Evolutionary conservation across 106 monocot genomes (phyloP), one percentile per base, ranked within the genome.

Genomic region (Allium fistulosum): DNA sequence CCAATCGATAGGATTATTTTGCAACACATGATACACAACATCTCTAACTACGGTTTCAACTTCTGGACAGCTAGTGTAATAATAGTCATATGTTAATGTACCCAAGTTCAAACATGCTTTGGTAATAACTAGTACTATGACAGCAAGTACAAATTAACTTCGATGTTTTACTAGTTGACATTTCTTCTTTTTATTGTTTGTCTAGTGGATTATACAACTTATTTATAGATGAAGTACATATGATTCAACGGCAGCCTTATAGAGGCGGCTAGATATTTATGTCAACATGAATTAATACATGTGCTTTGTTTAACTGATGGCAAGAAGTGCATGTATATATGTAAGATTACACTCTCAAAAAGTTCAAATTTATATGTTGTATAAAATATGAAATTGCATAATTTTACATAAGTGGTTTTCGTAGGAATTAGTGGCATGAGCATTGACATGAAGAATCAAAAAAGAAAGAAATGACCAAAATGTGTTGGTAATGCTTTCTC

Each of bases 1-100:
- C 7, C 88, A 78, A 18, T 86, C 74, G 12, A 77, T 81, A 15
- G 89, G 93, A 74, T 93, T 83, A 9, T 52, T 76, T 13, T n/a
- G 48, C 58, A 89, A 65, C 17, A 83, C 93, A 62, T 65, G 79
- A 45, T 60, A 48, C 51, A 93, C 93, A 2, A 67, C 58, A 58
- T 57, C 66, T 53, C 53, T 78, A 9, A 93, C 81, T 4, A 79
- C 77, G 47, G 51, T 48, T 59, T 93, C 93, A 3, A 74, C 80
- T 12, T 81, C 76, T 16, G 89, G 93, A 57, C 93, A 93, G 28
- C 65, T 57, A 63, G 61, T 59, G 47, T 7, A 37, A 37, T 93
- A 93, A 67, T 90, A 87, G 53, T 71, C 75, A 61, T 67, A 67
- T 7, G 37, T 52, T 48, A 83, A 69, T 53, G 72, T 76, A 7